A percentile compares a stretch with the other conserved stretches of the same genome.
These are phyloP conservation scores for Dryas octopetala DNA, from an alignment of 306 rosid species.

Conservation along the genomic window DNA sequence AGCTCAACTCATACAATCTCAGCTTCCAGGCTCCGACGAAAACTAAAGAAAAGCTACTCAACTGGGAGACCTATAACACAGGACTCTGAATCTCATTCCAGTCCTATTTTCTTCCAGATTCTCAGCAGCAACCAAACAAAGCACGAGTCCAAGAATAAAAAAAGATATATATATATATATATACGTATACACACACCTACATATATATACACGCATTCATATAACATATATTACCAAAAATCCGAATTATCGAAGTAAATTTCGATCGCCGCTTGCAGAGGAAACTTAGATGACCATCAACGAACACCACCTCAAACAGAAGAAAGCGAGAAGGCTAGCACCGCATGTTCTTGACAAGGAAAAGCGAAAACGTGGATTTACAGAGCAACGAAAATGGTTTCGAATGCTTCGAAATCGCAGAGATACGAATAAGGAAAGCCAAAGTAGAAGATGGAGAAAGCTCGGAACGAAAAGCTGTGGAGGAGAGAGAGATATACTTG, in stretches of 20 bases:
- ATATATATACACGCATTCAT: not conserved
- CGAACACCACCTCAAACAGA: conserved; percentile 20
- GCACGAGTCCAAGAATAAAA: not conserved
- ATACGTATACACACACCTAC: not conserved
- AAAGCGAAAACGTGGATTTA: not conserved
- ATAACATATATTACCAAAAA: not conserved
- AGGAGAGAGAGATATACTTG: not conserved
- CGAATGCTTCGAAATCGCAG: not conserved
- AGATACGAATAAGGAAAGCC: not conserved
- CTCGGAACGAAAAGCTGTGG: not conserved
- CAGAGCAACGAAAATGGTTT: not conserved
- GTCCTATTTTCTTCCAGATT: conserved; percentile 5
- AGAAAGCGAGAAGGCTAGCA: not conserved
- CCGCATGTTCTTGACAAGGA: not conserved
- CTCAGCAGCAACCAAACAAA: conserved; percentile 24
- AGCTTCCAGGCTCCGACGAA: not conserved
- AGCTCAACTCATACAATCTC: not conserved
- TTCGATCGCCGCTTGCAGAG: conserved; percentile 1
- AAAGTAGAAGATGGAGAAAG: not conserved
- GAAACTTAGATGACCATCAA: conserved; percentile 41
- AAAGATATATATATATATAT: not conserved
- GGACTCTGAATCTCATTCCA: not conserved
- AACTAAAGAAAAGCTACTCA: not conserved
- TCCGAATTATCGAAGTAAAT: conserved; percentile 13
- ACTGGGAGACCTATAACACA: not conserved